Evolutionary conservation across 306 rosid genomes (phyloP), one percentile per base, ranked within the genome.

Genomic region (Oxytropis ochrocephala): DNA sequence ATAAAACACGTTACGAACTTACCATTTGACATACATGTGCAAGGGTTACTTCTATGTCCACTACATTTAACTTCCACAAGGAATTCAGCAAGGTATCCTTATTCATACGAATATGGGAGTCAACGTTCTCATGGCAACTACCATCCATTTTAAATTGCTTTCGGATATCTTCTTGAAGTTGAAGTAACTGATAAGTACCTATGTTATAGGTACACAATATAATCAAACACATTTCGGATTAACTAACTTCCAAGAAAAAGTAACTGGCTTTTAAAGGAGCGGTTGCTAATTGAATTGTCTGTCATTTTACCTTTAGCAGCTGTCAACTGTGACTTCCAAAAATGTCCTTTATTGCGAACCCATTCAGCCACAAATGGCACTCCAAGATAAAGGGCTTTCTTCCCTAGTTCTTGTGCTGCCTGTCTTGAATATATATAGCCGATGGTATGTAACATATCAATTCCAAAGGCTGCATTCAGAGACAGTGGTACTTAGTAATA

Each of bases 401-500:
- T 88, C 56, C 99, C 99, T 61, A 94, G 89, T 85, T 94, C 96
- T 82, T 84, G 92, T 9, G 92, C 97, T 49, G 99, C 99, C 73
- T 91, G 99, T 81, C 97, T 88, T 8, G 89, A 85, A 76, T 94
- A 94, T 79, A 87, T 57, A 60, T 84, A 84, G 69, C 99, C 96
- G 35, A 91, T 85, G 5, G 96, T 88, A 80, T 85, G 87, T 42
- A 94, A 77, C 86, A 87, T 85, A 17, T 83, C 84, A 27, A 78
- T 84, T 63, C 97, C 97, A 73, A 88, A 91, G 64, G 82, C 97
- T 94, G 88, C 75, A 78, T 49, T 47, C 35, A 33, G 68, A 58
- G 72, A 67, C 63, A 68, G 39, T 7, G 33, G 57, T 51, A 21
- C 8, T 19, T 44, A 51, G 57, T n/a, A 70, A 57, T 38, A 44